These are phyloP conservation scores for Cercis canadensis DNA, from an alignment of 306 rosid genomes.

Conservation along the genomic window DNA sequence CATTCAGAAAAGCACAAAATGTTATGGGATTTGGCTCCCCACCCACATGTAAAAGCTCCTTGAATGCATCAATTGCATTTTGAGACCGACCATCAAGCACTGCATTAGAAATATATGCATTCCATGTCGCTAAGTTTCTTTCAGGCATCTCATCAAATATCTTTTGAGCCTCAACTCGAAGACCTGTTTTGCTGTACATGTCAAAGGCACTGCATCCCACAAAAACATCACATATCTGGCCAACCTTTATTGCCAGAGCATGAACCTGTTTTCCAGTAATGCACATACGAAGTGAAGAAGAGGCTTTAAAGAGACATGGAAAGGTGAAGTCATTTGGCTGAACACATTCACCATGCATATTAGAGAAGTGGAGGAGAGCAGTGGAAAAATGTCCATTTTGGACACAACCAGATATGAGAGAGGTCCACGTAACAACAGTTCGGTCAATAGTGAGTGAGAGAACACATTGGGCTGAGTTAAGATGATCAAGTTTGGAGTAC, in stretches of 20 bases:
- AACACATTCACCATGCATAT: conserved; percentile 66
- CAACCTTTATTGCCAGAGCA: conserved; percentile 71
- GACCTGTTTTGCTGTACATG: conserved; percentile 74
- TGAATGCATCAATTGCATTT: conserved; percentile 52
- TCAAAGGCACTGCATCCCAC: conserved; percentile 88
- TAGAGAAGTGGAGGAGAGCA: conserved; percentile 58
- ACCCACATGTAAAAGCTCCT: conserved; percentile 57
- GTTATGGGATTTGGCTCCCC: conserved; percentile 73
- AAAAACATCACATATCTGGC: conserved; percentile 66
- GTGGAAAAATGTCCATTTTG: conserved; percentile 59
- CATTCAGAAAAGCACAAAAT: conserved; percentile 81
- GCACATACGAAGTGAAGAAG: conserved; percentile 55
- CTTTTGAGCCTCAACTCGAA: conserved; percentile 56
- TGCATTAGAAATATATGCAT: conserved; percentile 79
- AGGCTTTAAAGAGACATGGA: conserved; percentile 81
- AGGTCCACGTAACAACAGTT: conserved; percentile 88
- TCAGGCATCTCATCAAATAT: conserved; percentile 85
- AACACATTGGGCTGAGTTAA: conserved; percentile 63
- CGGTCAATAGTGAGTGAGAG: conserved; percentile 62
- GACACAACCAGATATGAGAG: conserved; percentile 83
- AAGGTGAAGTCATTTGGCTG: conserved; percentile 87
- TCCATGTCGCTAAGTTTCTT: conserved; percentile 73
- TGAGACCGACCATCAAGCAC: conserved; percentile 61
- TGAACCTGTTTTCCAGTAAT: conserved; percentile 68
- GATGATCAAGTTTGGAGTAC: conserved; percentile 87